Evolutionary conservation across 208 protist species (phyloP).

Genomic region (Leishmania amazonensis): DNA sequence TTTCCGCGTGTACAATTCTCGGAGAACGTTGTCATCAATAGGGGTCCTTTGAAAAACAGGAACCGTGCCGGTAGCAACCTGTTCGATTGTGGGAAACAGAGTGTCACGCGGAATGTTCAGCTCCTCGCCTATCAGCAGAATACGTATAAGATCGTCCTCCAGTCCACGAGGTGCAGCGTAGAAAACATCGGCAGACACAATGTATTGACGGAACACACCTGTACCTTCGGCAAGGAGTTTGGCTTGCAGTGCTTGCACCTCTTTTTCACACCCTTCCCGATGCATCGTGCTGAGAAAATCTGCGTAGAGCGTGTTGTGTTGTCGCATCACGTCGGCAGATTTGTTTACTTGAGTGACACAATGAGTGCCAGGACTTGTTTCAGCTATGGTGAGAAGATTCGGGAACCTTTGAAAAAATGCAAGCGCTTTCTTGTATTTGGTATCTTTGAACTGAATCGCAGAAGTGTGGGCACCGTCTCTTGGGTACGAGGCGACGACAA

Average conservation of each 20-base stretch:
- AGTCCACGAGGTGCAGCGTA: conserved; percentile 20
- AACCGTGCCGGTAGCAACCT: conserved; percentile 15
- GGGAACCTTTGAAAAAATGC: conserved; percentile 39
- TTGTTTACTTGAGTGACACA: conserved; percentile 50
- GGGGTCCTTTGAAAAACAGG: conserved; percentile 4
- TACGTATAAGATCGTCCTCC: conserved; percentile 22
- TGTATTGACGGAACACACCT: conserved; percentile 42
- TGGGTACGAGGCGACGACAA: conserved; percentile 54
- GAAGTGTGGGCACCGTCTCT: conserved; percentile 27
- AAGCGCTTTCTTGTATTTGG: conserved; percentile 71
- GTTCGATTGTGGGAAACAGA: conserved; percentile 25
- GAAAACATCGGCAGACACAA: conserved; percentile 38
- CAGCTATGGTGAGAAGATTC: conserved; percentile 52
- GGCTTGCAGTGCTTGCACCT: conserved; percentile 37
- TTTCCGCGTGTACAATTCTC: conserved; percentile 49
- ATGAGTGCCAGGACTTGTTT: conserved; percentile 50
- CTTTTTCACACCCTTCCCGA: conserved; percentile 40
- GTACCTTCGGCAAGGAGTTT: conserved; percentile 38
- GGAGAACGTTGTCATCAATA: conserved; percentile 20
- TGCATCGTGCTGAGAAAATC: conserved; percentile 51
- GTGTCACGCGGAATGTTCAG: conserved; percentile 13
- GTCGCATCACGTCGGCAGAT: conserved; percentile 34
- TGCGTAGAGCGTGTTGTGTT: conserved; percentile 38
- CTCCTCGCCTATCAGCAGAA: conserved; percentile 25
- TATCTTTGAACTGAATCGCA: conserved; percentile 69